Base-by-base conservation (phyloP, 345 rosid species). In the Cardamine resedifolia region DNA sequence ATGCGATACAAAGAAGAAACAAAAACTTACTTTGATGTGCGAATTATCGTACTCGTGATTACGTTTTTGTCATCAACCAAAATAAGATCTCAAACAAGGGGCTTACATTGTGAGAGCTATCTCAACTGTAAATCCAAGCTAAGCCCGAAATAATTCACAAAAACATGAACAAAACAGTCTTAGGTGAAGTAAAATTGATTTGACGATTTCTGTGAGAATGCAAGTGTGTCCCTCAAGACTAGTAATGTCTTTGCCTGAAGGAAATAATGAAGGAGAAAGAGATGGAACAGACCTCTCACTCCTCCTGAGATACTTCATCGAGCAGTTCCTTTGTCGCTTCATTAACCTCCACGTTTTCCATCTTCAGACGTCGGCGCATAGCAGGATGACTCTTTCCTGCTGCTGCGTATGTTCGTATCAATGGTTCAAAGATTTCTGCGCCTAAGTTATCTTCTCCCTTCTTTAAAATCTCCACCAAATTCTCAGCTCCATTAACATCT, bases 401-500 rank as follows among this genome's bases (percentile, higher is more conserved):
- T 56, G 87, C 96, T 23, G 92, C 92, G 57, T 95, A 95, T 65
- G 96, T 91, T 80, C 98, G 85, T 50, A 95, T 86, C 84, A 95
- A 65, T 39, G 90, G 64, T 64, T 91, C 99, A 48, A 85, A 91
- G 53, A 88, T 87, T 33, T 86, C 86, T 26, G 55, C 80, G 3
- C 89, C 93, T 11, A 95, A 64, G 39, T 64, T 56, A 48, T 90
- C 90, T 1, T 71, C 82, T 58, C 81, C 84, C 83, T 91, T 90
- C 88, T 88, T 87, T 78, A 95, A 72, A 58, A 88, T 79, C 75
- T 85, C 90, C 41, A 90, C 9, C 67, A 90, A 83, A 33, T 76
- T 84, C 80, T 95, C 98, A 20, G 97, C 97, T 45, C 98, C 92
- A 62, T 85, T 87, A 9, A 90, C 97, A 82, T 95, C 90, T 62